Evolutionary conservation across 306 rosid genomes (phyloP), one percentile per base, ranked within the genome.

Genomic region (Prunus salicina): DNA sequence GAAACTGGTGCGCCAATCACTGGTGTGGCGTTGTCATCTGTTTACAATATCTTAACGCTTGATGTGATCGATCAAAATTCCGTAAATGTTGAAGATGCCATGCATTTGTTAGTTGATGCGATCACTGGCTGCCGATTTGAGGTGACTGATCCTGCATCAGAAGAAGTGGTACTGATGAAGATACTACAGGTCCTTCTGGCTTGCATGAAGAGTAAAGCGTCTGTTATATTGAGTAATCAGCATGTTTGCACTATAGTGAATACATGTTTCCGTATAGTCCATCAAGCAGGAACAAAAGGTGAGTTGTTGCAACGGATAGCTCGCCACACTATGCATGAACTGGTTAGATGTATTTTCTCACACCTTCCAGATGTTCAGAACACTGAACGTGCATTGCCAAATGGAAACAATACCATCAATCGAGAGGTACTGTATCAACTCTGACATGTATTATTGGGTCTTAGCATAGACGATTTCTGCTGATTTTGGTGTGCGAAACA

Each of bases 1-100:
- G 99, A 95, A 90, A 91, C 99, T 47, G 96, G 97, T 79, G 97
- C 97, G 58, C 90, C 97, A 45, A 95, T 93, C 80, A 95, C 99
- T 43, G 89, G 97, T 66, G 93, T 92, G 82, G 93, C 99, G 78
- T 83, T 95, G 86, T 87, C 99, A 2, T 92, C 99, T 63, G 97
- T 95, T 75, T 87, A 88, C 87, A 95, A 89, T 89, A 91, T 95
- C 75, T 83, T 95, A 76, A 89, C 93, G 10, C 89, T 92, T 61
- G 98, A 91, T 84, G 89, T 92, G 78, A 92, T 91, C 22, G 96
- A 95, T 86, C 97, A 90, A 75, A 87, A 89, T 77, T 89, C 97
- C 45, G 85, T 86, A 56, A 92, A 89, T 27, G 89, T 89, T 79
- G 97, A 91, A 82, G 91, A 91, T 80, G 92, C 97, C 74, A 91